Base-by-base conservation (phyloP, 805 yeast species). In the Citeromyces matritensis region DNA sequence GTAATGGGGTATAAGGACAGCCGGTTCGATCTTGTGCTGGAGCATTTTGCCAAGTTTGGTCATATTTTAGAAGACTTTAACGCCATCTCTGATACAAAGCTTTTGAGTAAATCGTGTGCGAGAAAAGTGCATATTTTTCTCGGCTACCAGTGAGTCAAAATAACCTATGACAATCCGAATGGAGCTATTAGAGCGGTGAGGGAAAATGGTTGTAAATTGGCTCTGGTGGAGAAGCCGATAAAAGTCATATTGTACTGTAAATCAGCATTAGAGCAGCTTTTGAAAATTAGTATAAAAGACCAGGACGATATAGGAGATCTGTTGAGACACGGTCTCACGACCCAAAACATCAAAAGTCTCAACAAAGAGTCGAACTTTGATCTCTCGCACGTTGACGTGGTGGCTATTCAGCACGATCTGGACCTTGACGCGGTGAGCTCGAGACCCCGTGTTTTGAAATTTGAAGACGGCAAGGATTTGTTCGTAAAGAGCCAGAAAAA, bases 1-100 rank as follows among this genome's bases (percentile, higher is more conserved):
- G 83, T 88, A 3, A 84, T 80, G 53, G 97, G 97, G 1, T 88
- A 83, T 49, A 84, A 93, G 1, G 93, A 85, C 44, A 62, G 72
- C 2, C 63, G 75, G 39, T 72, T 93, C 6, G 65, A 64, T 23
- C 63, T 64, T 24, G 69, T 88, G 2, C 63, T 88, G 25, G 68
- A 69, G 32, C 81, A 73, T 49, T 88, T 85, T 44, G 62, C 73
- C 15, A 78, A 77, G 42, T 83, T 77, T 51, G 97, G 97, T 13
- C 63, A 61, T 17, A 73, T 88, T 26, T 49, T 83, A 34, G 95
- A 85, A 41, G 77, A 80, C 43, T 75, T 80, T 42, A 74, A 73
- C 25, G 39, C 23, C 10, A 6, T 28, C 3, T 17, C 14, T 6
- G 5, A 30, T 9, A 23, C 31, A 6, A 24, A 28, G 4, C 33